Conservation (phyloP, 2,329 filamentous ascomycete genomes). For the Neopestalotiopsis rosae region DNA sequence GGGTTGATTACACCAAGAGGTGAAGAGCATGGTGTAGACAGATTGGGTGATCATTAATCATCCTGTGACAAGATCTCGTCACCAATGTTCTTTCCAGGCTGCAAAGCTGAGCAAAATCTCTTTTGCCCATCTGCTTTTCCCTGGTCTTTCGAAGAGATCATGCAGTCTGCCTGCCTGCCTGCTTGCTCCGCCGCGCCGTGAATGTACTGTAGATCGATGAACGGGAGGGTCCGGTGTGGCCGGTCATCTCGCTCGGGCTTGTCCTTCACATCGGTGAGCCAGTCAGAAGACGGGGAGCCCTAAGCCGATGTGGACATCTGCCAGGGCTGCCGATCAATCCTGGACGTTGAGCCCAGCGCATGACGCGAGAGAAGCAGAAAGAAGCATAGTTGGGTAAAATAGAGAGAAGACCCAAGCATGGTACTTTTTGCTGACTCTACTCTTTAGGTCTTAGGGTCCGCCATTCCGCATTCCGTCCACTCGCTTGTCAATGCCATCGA, state of each 20-base stretch:
- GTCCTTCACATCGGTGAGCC: neutral
- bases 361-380: neutral
- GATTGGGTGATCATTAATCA: neutral
- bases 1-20: neutral
- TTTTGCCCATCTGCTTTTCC: neutral
- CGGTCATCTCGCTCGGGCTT: constrained; percentile 2
- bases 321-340: neutral
- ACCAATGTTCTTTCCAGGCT: neutral
- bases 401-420: neutral
- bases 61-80: neutral
- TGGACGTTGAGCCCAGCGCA: neutral
- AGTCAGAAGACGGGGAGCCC: neutral
- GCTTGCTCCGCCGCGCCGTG: neutral
- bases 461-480: neutral
- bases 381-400: neutral
- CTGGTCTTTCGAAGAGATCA: neutral
- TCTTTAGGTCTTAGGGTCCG: neutral
- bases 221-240: constrained; percentile 1
- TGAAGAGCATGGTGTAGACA: too few relatives aligned
- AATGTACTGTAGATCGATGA: neutral
- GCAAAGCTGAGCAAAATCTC: neutral
- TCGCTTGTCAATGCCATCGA: neutral
- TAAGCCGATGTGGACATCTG: neutral
- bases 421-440: neutral
- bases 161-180: neutral